Evolutionary conservation across 805 yeast genomes (phyloP).

Genomic region (Ogataea sp.): DNA sequence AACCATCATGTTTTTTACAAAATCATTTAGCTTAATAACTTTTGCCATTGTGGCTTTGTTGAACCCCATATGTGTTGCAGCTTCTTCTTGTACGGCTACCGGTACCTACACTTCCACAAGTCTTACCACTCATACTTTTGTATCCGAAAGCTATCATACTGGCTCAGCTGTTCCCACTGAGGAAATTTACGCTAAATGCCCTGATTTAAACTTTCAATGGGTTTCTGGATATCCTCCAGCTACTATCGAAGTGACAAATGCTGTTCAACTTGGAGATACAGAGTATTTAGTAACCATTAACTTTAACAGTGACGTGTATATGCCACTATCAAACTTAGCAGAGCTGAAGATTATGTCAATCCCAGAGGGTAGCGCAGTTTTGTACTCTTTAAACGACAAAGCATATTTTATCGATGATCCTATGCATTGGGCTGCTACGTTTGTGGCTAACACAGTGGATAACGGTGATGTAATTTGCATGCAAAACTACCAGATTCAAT

Average conservation of each 20-base stretch:
- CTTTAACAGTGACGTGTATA: conserved; percentile 1
- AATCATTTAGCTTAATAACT: too few species aligned
- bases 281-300: conserved; percentile 1
- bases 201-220: background rate
- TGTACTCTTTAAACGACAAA: conserved; percentile 13
- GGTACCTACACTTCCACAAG: too few species aligned
- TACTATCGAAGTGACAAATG: conserved; percentile 1
- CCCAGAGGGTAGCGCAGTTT: conserved; percentile 13
- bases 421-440: conserved; percentile 15
- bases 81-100: too few species aligned
- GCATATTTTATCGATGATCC: conserved; percentile 13
- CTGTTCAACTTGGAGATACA: background rate
- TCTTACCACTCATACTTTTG: too few species aligned
- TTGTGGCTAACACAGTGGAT: conserved; percentile 12
- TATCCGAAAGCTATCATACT: background rate
- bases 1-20: too few species aligned
- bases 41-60: too few species aligned
- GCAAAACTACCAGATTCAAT: conserved; percentile 18
- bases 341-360: conserved; percentile 15
- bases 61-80: too few species aligned
- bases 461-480: conserved; percentile 9
- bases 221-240: conserved; percentile 5
- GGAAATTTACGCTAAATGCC: background rate
- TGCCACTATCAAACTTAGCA: conserved; percentile 4
- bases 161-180: background rate